Percentiles rank a stretch among this genome's conserved stretches.
phyloP scores from a whole-genome alignment of 1,284 basidiomycete genomes.

The Pterula multifida region DNA sequence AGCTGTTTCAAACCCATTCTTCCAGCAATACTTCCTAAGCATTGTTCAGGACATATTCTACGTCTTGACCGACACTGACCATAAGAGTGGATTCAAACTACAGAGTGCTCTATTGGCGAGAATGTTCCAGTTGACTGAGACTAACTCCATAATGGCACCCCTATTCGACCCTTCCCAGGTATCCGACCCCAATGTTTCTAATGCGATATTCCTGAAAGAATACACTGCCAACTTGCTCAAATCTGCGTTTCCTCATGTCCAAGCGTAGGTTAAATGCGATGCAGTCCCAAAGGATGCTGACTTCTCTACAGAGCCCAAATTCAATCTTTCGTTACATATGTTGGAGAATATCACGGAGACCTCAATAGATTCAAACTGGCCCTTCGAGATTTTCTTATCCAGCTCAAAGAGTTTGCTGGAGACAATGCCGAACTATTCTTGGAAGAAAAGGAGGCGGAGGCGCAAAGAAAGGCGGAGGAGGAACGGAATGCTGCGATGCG shows the following conservation, averaged over 20 bases:
- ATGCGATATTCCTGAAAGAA: slow-evolving; percentile 76
- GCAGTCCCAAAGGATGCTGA: slow-evolving; percentile 8
- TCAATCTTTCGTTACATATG: slow-evolving; percentile 65
- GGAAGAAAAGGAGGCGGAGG: slow-evolving; percentile 92
- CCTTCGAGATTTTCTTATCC: slow-evolving; percentile 87
- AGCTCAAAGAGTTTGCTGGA: slow-evolving; percentile 87
- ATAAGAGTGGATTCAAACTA: slow-evolving; percentile 95
- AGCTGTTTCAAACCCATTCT: slow-evolving; percentile 55
- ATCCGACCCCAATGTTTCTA: slow-evolving; percentile 67
- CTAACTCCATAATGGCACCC: slow-evolving; percentile 71
- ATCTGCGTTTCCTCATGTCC: slow-evolving; percentile 85
- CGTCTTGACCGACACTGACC: slow-evolving; percentile 94
- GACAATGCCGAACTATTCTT: slow-evolving; percentile 81
- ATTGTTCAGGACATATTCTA: slow-evolving; percentile 96
- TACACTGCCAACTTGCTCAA: slow-evolving; percentile 83
- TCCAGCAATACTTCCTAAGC: slow-evolving; percentile 87
- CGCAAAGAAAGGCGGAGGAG: slow-evolving; percentile 36
- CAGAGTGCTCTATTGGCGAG: slow-evolving; percentile 85
- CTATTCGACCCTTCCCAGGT: slow-evolving; percentile 76
- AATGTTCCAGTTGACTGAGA: slow-evolving; percentile 90
- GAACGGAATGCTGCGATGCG: slow-evolving; percentile 61
- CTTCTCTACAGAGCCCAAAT: slow-evolving; percentile 47
- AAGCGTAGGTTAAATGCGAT: slow-evolving; percentile 41
- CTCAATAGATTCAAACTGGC: slow-evolving; percentile 90
- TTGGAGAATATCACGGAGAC: slow-evolving; percentile 83